Conservation (phyloP, 345 rosid genomes). For the Eucalyptus tenuipes region DNA sequence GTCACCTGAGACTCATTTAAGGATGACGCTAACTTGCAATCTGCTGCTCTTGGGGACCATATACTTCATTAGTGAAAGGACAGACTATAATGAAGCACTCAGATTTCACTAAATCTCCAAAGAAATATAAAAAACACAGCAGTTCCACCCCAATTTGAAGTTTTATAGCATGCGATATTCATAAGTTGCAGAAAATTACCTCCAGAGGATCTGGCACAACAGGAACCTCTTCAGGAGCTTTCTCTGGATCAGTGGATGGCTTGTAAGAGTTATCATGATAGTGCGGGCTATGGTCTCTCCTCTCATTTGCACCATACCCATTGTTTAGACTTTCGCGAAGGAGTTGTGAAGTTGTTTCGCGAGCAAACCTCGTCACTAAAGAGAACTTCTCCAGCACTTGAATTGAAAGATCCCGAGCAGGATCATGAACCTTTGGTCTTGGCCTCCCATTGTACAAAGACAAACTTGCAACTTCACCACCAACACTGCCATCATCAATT, state of each 20-base stretch:
- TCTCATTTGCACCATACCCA: slow-evolving; percentile 51
- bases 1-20: background rate
- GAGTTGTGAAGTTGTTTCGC: slow-evolving; percentile 84
- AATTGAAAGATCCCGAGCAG: slow-evolving; percentile 84
- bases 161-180: background rate
- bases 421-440: slow-evolving; percentile 65
- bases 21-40: background rate
- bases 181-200: slow-evolving; percentile 30
- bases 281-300: slow-evolving; percentile 29
- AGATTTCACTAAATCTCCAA: background rate
- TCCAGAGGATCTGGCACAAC: slow-evolving; percentile 74
- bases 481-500: slow-evolving; percentile 16
- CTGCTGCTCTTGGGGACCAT: background rate
- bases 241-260: slow-evolving; percentile 24
- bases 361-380: slow-evolving; percentile 86
- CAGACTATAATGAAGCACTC: background rate
- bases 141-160: background rate
- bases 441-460: slow-evolving; percentile 39
- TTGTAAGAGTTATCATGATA: slow-evolving; percentile 23
- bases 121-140: background rate
- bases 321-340: slow-evolving; percentile 54
- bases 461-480: slow-evolving; percentile 13
- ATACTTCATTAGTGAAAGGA: background rate
- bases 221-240: slow-evolving; percentile 12
- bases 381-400: slow-evolving; percentile 90